Conservation (phyloP, 176 grass and related monocot genomes). For the Phoenix dactylifera region DNA sequence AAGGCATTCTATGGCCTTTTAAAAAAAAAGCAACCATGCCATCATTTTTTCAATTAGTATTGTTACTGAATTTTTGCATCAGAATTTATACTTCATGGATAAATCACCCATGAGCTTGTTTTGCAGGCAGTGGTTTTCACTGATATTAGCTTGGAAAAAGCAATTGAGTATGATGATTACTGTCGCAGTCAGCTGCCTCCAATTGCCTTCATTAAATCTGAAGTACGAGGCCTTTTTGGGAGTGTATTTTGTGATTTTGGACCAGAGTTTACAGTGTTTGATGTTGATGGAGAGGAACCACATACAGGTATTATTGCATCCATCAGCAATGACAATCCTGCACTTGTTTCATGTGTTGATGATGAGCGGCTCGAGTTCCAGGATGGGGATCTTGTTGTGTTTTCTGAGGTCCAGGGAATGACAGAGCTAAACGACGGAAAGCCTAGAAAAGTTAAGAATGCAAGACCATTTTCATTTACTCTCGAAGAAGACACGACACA, state of each 20-base stretch:
- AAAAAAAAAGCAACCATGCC: no score
- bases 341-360: constrained; percentile 80
- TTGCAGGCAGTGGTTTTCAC: constrained; percentile 76
- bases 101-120: neutral
- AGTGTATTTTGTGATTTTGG: constrained; percentile 86
- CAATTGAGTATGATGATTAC: constrained; percentile 65
- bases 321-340: constrained; percentile 72
- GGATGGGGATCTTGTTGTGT: constrained; percentile 76
- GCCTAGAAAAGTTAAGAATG: constrained; percentile 70
- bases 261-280: constrained; percentile 71
- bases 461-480: constrained; percentile 75
- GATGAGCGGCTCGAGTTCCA: constrained; percentile 92
- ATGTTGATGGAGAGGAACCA: constrained; percentile 92
- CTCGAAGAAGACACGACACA: constrained; percentile 82
- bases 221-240: constrained; percentile 79
- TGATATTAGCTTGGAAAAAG: constrained; percentile 73
- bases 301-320: constrained; percentile 88
- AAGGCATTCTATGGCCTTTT: no score
- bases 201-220: constrained; percentile 83
- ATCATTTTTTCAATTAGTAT: no score
- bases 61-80: no score
- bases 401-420: constrained; percentile 91
- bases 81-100: neutral
- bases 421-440: constrained; percentile 83
- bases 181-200: constrained; percentile 82